phyloP scores from a whole-genome alignment of 1,284 basidiomycete species.

The Trichosporon inkin region DNA sequence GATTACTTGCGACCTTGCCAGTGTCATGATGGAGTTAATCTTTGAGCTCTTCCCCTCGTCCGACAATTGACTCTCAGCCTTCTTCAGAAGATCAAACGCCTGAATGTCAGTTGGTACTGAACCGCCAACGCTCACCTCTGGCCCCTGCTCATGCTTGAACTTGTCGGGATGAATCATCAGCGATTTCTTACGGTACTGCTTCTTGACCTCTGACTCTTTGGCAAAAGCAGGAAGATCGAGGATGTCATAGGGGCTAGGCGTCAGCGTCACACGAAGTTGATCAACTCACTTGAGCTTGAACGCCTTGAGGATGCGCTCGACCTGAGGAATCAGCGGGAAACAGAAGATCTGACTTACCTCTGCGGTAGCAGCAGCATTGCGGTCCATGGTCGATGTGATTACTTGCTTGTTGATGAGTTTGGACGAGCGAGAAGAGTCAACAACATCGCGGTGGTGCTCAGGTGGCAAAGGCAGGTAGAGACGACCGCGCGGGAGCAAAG shows the following conservation, averaged over 20 bases:
- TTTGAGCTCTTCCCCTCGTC: slow-evolving; percentile 40
- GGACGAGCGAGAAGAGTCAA: background rate
- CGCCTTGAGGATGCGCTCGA: slow-evolving; percentile 53
- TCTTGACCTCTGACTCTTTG: slow-evolving; percentile 55
- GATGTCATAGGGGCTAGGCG: slow-evolving; percentile 54
- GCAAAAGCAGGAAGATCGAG: slow-evolving; percentile 54
- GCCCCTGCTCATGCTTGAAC: slow-evolving; percentile 55
- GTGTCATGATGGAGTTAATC: slow-evolving; percentile 50
- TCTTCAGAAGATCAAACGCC: slow-evolving; percentile 58
- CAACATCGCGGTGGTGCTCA: background rate
- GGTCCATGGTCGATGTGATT: slow-evolving; percentile 29
- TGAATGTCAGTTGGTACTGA: slow-evolving; percentile 25
- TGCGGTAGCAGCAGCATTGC: slow-evolving; percentile 30
- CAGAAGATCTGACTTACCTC: slow-evolving; percentile 31
- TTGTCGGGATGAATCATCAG: slow-evolving; percentile 59
- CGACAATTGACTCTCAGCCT: slow-evolving; percentile 50
- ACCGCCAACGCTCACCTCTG: slow-evolving; percentile 40
- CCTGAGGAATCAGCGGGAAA: slow-evolving; percentile 36
- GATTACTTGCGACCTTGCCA: slow-evolving; percentile 42
- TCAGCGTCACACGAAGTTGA: slow-evolving; percentile 13
- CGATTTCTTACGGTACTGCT: slow-evolving; percentile 56
- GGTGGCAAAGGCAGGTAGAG: slow-evolving; percentile 1
- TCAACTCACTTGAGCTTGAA: slow-evolving; percentile 55
- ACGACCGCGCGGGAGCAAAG: background rate
- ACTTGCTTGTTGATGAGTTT: background rate